phyloP scores from a whole-genome alignment of 345 rosid species.

The Eutrema japonicum region DNA sequence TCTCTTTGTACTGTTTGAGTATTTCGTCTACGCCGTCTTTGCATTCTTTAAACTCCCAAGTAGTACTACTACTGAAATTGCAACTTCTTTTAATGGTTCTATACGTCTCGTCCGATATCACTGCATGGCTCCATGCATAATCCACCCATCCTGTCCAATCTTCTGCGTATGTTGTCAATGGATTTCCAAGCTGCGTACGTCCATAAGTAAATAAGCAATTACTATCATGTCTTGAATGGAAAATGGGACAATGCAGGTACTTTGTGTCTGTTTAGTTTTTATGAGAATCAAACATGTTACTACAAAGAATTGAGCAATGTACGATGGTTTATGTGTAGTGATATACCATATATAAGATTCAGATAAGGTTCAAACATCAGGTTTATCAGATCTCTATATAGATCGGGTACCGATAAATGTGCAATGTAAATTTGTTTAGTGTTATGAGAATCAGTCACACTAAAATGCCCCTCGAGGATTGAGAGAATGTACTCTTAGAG shows the following conservation, averaged over 20 bases:
- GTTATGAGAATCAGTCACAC: not conserved
- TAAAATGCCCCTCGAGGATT: not conserved
- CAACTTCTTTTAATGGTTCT: conserved; percentile 54
- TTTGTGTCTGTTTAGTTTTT: not conserved
- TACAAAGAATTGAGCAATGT: conserved; percentile 39
- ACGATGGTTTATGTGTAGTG: not conserved
- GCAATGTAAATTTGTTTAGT: not conserved
- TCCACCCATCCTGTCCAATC: conserved; percentile 87
- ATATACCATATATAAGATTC: not conserved
- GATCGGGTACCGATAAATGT: not conserved
- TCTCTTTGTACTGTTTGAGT: conserved; percentile 70
- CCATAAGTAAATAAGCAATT: not conserved
- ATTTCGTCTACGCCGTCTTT: conserved; percentile 59
- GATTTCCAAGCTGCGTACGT: conserved; percentile 70
- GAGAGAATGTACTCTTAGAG: no score
- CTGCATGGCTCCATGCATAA: conserved; percentile 93
- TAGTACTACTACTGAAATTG: conserved; percentile 57
- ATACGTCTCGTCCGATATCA: conserved; percentile 83
- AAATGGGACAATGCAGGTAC: not conserved
- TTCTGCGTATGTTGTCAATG: conserved; percentile 65
- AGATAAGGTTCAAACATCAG: not conserved
- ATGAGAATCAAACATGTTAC: not conserved
- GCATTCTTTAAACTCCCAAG: conserved; percentile 64
- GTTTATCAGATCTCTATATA: not conserved
- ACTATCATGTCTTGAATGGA: not conserved